Evolutionary conservation across 495 filamentous ascomycete species (phyloP).

Genomic region (Xylaria venustula): DNA sequence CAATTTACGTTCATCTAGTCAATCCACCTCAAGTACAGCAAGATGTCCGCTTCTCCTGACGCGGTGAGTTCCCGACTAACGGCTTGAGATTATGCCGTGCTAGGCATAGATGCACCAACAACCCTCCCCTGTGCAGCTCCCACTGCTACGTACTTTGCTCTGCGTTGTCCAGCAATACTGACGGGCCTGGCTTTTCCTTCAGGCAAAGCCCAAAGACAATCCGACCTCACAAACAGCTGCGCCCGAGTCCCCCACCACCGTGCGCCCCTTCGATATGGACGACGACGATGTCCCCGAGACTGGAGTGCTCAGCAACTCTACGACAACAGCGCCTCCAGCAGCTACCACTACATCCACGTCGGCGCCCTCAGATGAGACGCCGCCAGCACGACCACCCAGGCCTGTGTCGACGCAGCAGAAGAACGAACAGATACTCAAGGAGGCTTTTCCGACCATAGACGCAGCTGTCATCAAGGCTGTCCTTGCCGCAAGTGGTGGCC

Average conservation of each 20-base stretch:
- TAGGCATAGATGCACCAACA: conserved; percentile 6
- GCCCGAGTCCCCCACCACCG: conserved; percentile 83
- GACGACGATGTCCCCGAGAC: conserved; percentile 75
- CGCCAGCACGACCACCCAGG: conserved; percentile 86
- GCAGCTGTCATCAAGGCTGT: conserved; percentile 81
- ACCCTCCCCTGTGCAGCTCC: neutral
- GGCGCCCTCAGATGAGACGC: conserved; percentile 42
- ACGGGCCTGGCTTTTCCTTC: neutral
- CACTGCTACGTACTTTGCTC: too few relatives aligned
- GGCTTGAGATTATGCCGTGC: neutral
- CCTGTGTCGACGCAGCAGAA: conserved; percentile 77
- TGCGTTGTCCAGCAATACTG: neutral
- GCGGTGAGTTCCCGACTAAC: conserved; percentile 33
- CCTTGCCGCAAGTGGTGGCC: conserved; percentile 77
- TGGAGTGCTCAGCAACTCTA: conserved; percentile 42
- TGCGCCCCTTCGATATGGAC: conserved; percentile 78
- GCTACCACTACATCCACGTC: conserved; percentile 36
- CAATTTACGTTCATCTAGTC: neutral
- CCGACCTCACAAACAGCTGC: conserved; percentile 21
- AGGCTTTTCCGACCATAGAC: conserved; percentile 91
- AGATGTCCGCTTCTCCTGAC: conserved; percentile 43
- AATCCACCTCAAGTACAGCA: conserved; percentile 6
- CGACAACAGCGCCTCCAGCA: conserved; percentile 39
- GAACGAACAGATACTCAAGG: conserved; percentile 83
- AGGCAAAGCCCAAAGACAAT: conserved; percentile 34